Base-by-base conservation (phyloP, 306 rosid species). In the Inga leiocalycina region DNA sequence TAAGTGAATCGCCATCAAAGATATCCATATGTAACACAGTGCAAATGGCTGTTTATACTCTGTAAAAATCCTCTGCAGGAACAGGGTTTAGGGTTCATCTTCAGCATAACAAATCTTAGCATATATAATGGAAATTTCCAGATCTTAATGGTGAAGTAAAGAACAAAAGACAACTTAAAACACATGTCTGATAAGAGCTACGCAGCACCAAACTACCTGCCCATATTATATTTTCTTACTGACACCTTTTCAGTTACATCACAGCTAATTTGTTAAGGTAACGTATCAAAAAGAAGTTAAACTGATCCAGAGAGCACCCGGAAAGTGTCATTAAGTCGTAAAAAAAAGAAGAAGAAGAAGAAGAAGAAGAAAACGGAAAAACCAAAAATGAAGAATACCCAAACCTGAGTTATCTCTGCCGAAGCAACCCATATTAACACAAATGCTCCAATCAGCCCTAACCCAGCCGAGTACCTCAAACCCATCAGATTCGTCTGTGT, bases 371-470 rank as follows among this genome's bases (percentile, higher is more conserved):
- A 34, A 35, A 74, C 46, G 22, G 30, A 39, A 3, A 77, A 45
- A 37, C 5, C 20, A 41, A 56, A 59, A 54, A 32, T 14, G 2
- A 22, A 35, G 20, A 52, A 13, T 2, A 32, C 4, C 35, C 75
- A 62, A 77, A 93, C 95, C 97, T 93, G 97, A 79, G 97, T 90
- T 45, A 93, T 85, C 79, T 91, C 95, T 39, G 97, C 97, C 51
- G 90, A 91, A 66, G 92, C 75, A 41, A 93, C 95, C 95, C 91
- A 91, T 49, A 91, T 87, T 62, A 91, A 43, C 75, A 93, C 92
- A 81, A 84, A 86, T 22, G 86, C 81, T 70, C 88, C 88, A 59
- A 93, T 90, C 74, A 91, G 83, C 22, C 89, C 95, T 85, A 93
- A 84, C 41, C 95, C 97, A 17, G 82, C 83, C 49, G 81, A 74